These are phyloP conservation scores for Cucumis hystrix DNA, from an alignment of 306 rosid species.

Conservation along the genomic window DNA sequence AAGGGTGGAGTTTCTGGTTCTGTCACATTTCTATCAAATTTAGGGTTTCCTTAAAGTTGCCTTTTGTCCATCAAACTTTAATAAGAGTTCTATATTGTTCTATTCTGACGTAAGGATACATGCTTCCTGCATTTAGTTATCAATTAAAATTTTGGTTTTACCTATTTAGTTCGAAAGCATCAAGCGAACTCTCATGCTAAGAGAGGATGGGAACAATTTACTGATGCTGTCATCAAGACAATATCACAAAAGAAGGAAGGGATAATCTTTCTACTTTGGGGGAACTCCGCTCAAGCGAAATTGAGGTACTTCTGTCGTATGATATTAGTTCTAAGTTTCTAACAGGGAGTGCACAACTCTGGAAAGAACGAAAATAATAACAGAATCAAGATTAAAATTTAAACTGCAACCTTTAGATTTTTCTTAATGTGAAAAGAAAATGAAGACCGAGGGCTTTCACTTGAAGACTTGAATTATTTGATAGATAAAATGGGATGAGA, in stretches of 20 bases:
- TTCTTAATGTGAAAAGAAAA: too few species aligned
- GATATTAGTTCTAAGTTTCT: not conserved
- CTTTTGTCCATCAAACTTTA: not conserved
- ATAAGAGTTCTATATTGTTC: not conserved
- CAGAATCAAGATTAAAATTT: not conserved
- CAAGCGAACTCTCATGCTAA: conserved; percentile 90
- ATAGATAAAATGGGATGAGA: too few species aligned
- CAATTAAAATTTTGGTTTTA: not conserved
- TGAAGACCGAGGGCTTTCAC: too few species aligned
- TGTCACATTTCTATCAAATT: not conserved
- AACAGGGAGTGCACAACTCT: not conserved
- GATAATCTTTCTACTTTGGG: conserved; percentile 85
- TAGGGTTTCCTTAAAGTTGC: too few species aligned
- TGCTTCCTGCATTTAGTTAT: not conserved
- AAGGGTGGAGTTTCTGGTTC: not conserved
- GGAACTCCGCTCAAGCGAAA: conserved; percentile 84
- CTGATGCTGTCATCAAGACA: conserved; percentile 73
- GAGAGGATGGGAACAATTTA: conserved; percentile 94
- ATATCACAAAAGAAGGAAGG: conserved; percentile 77
- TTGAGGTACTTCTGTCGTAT: not conserved
- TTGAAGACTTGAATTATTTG: too few species aligned
- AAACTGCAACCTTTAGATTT: not conserved
- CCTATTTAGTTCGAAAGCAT: conserved; percentile 60
- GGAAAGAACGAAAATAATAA: not conserved
- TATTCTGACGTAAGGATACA: not conserved